Conservation (phyloP, 257 asterid species). For the Agastache rugosa region DNA sequence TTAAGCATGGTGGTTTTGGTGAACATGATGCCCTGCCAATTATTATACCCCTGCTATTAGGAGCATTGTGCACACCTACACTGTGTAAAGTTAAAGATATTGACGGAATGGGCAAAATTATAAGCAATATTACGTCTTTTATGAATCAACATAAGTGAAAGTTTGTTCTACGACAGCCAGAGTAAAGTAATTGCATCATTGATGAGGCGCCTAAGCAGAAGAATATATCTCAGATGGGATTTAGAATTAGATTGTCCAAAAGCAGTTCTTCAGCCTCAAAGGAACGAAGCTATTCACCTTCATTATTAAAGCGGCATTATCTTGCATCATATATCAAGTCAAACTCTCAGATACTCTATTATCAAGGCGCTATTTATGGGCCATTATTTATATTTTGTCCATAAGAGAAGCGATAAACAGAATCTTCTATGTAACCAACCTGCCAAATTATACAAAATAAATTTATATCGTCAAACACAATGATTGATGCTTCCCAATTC, state of each 20-base stretch:
- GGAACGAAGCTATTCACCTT: constrained; percentile 20
- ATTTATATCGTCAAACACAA: constrained; percentile 15
- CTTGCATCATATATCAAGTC: constrained; percentile 11
- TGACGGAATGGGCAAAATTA: background rate
- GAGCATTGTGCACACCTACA: background rate
- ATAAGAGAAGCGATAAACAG: constrained; percentile 16
- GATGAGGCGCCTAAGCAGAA: constrained; percentile 8
- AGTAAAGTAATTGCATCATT: background rate
- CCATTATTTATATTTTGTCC: constrained; percentile 11
- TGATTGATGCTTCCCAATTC: constrained; percentile 10
- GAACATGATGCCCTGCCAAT: background rate
- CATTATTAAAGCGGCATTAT: background rate
- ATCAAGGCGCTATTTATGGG: constrained; percentile 1
- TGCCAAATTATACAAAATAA: constrained; percentile 15
- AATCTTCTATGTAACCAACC: constrained; percentile 19
- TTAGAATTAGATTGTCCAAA: background rate
- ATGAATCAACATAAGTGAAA: background rate
- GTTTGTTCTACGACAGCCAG: background rate
- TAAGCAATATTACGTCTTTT: background rate
- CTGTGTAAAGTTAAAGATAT: background rate
- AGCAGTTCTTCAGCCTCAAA: constrained; percentile 3
- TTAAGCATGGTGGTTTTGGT: constrained; percentile 8
- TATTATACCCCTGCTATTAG: background rate
- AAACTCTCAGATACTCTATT: constrained; percentile 5
- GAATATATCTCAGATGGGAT: constrained; percentile 19